A percentile compares a stretch with the other conserved stretches of the same genome.
Evolutionary conservation across 352 stramenopile species (phyloP).

Genomic region (Globisporangium ultimum): DNA sequence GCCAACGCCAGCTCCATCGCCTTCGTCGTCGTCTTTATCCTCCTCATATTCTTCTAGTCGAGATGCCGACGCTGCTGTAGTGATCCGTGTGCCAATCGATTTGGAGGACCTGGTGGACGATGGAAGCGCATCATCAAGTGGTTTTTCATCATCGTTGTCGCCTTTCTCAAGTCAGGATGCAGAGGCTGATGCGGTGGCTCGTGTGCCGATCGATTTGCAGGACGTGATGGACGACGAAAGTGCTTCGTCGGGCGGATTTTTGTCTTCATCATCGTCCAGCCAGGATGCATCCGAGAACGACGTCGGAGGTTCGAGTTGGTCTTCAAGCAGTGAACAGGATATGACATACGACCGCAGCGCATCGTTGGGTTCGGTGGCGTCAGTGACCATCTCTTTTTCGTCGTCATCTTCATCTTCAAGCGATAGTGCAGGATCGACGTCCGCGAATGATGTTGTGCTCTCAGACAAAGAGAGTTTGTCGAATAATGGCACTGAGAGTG

Average conservation of each 20-base stretch:
- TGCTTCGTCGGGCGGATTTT: no score
- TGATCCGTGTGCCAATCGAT: constrained; percentile 2
- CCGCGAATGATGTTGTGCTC: not conserved
- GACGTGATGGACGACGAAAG: not conserved
- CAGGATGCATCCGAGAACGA: no score
- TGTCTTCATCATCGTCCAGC: no score
- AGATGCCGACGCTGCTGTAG: not conserved
- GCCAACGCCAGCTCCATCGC: not conserved
- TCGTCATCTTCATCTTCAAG: no score
- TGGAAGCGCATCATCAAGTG: not conserved
- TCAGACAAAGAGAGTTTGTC: not conserved
- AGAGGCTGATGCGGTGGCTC: not conserved
- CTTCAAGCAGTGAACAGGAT: no score
- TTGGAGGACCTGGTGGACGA: constrained; percentile 1
- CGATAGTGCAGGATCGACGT: no score
- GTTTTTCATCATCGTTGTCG: not conserved
- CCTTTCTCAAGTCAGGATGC: not conserved
- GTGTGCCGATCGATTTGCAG: constrained; percentile 8
- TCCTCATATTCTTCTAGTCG: not conserved
- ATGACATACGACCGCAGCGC: no score
- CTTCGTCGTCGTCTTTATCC: not conserved
- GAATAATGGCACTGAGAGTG: not conserved
- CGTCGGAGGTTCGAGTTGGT: no score
- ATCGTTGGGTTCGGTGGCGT: not conserved
- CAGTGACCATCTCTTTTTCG: not conserved